Conservation (phyloP, 2,329 filamentous ascomycete genomes). For the Curvularia lunata region DNA sequence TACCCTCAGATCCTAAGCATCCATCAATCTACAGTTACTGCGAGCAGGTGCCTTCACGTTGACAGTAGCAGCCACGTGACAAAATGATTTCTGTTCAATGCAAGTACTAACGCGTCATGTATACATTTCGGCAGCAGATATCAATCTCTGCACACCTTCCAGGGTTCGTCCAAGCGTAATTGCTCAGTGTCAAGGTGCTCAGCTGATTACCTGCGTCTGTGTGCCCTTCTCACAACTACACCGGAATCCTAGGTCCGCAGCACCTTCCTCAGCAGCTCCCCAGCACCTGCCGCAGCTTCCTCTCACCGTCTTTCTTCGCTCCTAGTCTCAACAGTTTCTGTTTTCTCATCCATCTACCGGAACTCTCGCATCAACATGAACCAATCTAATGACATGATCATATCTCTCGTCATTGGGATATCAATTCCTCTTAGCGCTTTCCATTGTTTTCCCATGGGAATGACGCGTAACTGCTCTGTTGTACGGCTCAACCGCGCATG, state of each 20-base stretch:
- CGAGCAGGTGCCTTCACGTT: too few relatives aligned
- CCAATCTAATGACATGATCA: neutral
- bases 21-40: neutral
- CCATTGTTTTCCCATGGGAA: constrained; percentile 1
- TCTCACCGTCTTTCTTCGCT: constrained; percentile 18
- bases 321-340: constrained; percentile 3
- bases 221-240: too few relatives aligned
- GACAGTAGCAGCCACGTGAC: neutral
- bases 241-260: constrained; percentile 6
- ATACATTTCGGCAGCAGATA: neutral
- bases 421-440: constrained; percentile 1
- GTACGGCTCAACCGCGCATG: constrained; percentile 6
- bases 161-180: neutral
- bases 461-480: neutral
- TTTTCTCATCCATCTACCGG: neutral
- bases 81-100: neutral
- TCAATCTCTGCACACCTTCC: neutral
- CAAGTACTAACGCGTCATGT: neutral
- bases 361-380: neutral
- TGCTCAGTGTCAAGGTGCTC: constrained; percentile 3
- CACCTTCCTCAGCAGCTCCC: neutral
- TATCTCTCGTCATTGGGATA: constrained; percentile 1
- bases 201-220: constrained; percentile 1
- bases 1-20: neutral
- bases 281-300: constrained; percentile 3